Conservation (phyloP, 495 filamentous ascomycete genomes). For the Xylaria castorea region DNA sequence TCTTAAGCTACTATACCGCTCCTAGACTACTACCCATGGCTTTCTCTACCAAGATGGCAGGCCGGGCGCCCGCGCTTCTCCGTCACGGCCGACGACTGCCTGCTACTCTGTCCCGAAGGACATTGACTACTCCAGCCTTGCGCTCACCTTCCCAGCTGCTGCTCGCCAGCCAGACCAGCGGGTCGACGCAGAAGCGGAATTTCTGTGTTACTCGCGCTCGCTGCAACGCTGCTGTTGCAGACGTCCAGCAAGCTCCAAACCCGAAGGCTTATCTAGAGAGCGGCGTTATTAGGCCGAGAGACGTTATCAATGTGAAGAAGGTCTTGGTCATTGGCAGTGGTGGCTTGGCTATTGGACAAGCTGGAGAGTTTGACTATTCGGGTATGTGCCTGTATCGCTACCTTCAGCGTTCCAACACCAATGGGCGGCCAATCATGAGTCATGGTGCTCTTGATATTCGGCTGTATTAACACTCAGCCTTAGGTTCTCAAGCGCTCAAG, state of each 20-base stretch:
- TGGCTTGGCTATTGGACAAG: conserved; percentile 96
- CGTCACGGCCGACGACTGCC: conserved; percentile 57
- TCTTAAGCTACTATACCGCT: not conserved
- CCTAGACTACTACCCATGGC: conserved; percentile 32
- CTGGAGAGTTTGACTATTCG: conserved; percentile 99
- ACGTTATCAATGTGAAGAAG: conserved; percentile 93
- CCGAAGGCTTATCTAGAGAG: conserved; percentile 88
- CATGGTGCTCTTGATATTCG: conserved; percentile 30
- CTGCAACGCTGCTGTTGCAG: conserved; percentile 36
- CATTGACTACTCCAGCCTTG: conserved; percentile 44
- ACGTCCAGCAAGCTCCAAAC: conserved; percentile 71
- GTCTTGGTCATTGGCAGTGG: conserved; percentile 96
- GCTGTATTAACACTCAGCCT: conserved; percentile 26
- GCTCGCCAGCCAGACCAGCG: conserved; percentile 35
- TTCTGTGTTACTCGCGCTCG: conserved; percentile 47
- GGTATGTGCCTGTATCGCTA: conserved; percentile 57
- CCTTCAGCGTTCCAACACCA: not conserved
- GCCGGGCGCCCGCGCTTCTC: conserved; percentile 56
- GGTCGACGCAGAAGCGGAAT: conserved; percentile 47
- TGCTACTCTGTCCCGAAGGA: conserved; percentile 43
- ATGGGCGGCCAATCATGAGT: conserved; percentile 33
- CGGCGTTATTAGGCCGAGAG: conserved; percentile 76
- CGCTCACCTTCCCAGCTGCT: conserved; percentile 44
- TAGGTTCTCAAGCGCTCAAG: conserved; percentile 95
- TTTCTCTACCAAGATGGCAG: conserved; percentile 49